A percentile compares a stretch with the other conserved stretches of the same genome.
phyloP scores from a whole-genome alignment of 805 yeast genomes.

The Kuraishia floccosa region DNA sequence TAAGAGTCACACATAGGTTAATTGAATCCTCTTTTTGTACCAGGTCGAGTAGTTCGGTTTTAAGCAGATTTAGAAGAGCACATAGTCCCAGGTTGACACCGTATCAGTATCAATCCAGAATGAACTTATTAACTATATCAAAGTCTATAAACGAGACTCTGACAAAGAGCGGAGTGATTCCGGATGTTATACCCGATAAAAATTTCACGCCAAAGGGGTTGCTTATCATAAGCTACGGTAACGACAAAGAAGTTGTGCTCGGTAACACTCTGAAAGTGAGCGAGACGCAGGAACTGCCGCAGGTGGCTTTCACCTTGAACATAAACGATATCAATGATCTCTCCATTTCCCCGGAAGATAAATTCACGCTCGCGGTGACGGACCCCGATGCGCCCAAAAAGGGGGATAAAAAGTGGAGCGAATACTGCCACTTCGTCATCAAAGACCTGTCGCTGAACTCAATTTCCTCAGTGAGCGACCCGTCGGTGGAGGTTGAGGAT shows the following conservation, averaged over 20 bases:
- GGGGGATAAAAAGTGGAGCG: constrained; percentile 80
- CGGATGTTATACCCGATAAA: constrained; percentile 36
- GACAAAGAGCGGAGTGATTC: constrained; percentile 35
- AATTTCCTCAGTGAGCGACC: constrained; percentile 20
- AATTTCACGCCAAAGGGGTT: constrained; percentile 33
- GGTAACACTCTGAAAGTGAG: constrained; percentile 62
- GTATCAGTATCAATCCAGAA: no score
- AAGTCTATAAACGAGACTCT: constrained; percentile 42
- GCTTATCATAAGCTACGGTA: constrained; percentile 54
- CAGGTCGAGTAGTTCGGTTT: no score
- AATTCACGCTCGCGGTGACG: constrained; percentile 68
- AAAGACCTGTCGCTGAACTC: constrained; percentile 38
- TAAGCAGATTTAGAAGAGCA: no score
- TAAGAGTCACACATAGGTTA: no score
- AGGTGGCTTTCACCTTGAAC: constrained; percentile 52
- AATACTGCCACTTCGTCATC: constrained; percentile 67
- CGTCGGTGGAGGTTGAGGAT: constrained; percentile 15
- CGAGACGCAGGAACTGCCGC: constrained; percentile 61
- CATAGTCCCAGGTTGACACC: no score
- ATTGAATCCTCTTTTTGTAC: no score
- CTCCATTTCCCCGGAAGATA: constrained; percentile 30
- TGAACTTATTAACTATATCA: constrained; percentile 39
- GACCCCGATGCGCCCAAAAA: constrained; percentile 93
- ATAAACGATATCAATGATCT: constrained; percentile 25
- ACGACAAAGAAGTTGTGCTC: constrained; percentile 51